These are phyloP conservation scores for Xanthoconium separans DNA, from an alignment of 1,284 basidiomycete species.

Conservation along the genomic window DNA sequence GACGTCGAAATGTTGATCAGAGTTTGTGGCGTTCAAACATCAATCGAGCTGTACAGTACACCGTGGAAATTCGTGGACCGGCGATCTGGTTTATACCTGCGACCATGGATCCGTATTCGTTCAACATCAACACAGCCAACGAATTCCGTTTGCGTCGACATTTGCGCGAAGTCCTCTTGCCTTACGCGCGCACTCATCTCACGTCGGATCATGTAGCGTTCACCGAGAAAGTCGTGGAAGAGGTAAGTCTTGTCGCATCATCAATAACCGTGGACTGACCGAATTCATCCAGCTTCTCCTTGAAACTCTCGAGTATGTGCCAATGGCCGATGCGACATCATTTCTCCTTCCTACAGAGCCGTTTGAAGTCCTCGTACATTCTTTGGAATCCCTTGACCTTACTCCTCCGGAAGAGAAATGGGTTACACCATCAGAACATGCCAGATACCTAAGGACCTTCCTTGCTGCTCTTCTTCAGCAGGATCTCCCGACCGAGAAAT, in stretches of 20 bases:
- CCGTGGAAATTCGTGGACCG: constrained; percentile 8
- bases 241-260: constrained; percentile 37
- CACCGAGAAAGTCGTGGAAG: constrained; percentile 47
- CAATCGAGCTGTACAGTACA: no score
- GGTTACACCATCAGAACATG: constrained; percentile 36
- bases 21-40: constrained; percentile 2
- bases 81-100: background rate
- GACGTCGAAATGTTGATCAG: background rate
- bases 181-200: constrained; percentile 54
- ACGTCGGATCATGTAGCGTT: constrained; percentile 55
- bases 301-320: constrained; percentile 41
- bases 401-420: constrained; percentile 46
- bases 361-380: constrained; percentile 41
- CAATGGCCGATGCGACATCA: constrained; percentile 48
- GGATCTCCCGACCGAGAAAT: constrained; percentile 34
- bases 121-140: constrained; percentile 17
- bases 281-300: constrained; percentile 40
- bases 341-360: constrained; percentile 51
- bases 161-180: constrained; percentile 50
- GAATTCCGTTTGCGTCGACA: constrained; percentile 42
- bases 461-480: constrained; percentile 18
- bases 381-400: constrained; percentile 33
- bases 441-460: constrained; percentile 39
- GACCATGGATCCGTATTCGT: constrained; percentile 20
- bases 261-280: constrained; percentile 5